Evolutionary conservation across 2,329 filamentous ascomycete species (phyloP), one percentile per base, ranked within the genome.

Genomic region (Sporothrix inflata): DNA sequence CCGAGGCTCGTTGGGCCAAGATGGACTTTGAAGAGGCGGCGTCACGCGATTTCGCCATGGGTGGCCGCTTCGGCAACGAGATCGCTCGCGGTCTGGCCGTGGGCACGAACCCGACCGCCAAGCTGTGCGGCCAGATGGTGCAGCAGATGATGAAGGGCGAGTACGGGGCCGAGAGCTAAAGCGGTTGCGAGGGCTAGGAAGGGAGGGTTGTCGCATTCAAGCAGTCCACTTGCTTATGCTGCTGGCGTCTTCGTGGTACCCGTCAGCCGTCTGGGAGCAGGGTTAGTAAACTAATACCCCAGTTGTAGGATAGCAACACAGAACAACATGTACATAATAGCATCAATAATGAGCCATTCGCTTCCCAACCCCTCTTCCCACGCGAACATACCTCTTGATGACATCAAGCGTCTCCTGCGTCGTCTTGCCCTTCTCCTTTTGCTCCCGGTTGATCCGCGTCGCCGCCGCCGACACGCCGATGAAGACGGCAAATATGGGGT

Each of bases 111-210:
- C 90, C 90, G 30, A 91, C 88, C 19, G 89, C 90, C 2, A 92
- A 91, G 81, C 81, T 92, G 57, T 92, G 90, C 77, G 90, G 90
- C 1, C 85, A 90, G 76, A 92, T 92, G 78, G 90, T 92, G 49
- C 85, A 87, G 67, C 88, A 91, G 80, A 90, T 89, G 66, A 89
- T 92, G 88, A 90, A 85, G 82, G 90, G 88, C 79, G 90, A 92
- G 78, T 90, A 90, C 76, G 87, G 87, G 0, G 82, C 84, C 4
- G 55, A 66, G n/a, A 34, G 11, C 1, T 67, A 14, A 61, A 47
- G 19, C 7, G 42, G 9, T 1, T 5, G 21, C 2, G 38, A 61
- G 3, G 19, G 38, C 3, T 0, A 11, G 60, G 49, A 42, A 49
- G 27, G 51, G 34, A n/a, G 12, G 19, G 1, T 49, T 21, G 16